These are phyloP conservation scores for Pythium aquatile DNA, from an alignment of 352 stramenopile genomes.

Conservation along the genomic window DNA sequence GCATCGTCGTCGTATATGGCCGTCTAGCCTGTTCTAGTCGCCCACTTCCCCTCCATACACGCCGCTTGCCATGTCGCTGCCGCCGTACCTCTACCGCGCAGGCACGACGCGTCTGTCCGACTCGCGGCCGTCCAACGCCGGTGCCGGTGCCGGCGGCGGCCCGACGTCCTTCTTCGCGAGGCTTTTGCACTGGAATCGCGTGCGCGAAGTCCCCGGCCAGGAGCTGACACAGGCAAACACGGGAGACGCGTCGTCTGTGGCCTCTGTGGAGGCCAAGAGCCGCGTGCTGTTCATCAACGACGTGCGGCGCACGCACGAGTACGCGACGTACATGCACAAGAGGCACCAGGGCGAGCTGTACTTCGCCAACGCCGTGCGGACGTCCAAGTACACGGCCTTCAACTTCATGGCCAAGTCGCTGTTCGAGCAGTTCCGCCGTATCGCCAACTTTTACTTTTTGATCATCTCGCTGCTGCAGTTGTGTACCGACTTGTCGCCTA, in stretches of 20 bases:
- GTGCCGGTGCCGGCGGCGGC: not conserved
- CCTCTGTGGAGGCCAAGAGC: constrained; percentile 38
- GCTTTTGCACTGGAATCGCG: constrained; percentile 34
- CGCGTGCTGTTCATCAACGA: constrained; percentile 79
- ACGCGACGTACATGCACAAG: constrained; percentile 52
- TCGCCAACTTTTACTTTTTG: constrained; percentile 97
- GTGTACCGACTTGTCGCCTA: constrained; percentile 83
- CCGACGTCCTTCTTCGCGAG: constrained; percentile 4
- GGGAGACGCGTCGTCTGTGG: not conserved
- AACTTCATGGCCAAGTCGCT: constrained; percentile 96
- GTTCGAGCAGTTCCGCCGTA: constrained; percentile 94
- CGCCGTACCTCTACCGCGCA: constrained; percentile 24
- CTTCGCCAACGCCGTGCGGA: constrained; percentile 65
- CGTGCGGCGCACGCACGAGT: constrained; percentile 54
- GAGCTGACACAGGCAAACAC: constrained; percentile 20
- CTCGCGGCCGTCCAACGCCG: not conserved
- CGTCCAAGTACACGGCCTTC: constrained; percentile 93
- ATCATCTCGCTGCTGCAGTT: constrained; percentile 94
- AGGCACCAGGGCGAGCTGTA: constrained; percentile 37
- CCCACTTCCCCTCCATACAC: not conserved
- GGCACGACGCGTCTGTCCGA: constrained; percentile 13
- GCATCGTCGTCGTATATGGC: not conserved
- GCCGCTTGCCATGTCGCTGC: constrained; percentile 15
- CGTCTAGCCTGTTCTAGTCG: not conserved
- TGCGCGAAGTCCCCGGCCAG: constrained; percentile 26